Evolutionary conservation across 768 basidiomycete genomes (phyloP).

Genomic region (Leccinellum luteum): DNA sequence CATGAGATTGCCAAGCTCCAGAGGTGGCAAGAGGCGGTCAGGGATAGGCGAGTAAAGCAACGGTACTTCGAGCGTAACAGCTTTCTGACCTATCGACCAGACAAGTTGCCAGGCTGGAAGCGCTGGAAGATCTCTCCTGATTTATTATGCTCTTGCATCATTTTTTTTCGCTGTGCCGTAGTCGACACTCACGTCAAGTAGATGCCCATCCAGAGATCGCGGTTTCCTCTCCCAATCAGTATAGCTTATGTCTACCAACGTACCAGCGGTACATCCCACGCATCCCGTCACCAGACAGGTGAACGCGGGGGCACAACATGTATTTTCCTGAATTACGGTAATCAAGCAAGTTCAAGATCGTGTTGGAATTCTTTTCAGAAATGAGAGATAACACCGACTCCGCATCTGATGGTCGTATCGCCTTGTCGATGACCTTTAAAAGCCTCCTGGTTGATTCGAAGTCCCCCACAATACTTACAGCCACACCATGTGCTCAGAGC

Average conservation of each 20-base stretch:
- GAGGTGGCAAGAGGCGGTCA: slow-evolving; percentile 92
- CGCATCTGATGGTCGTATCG: neutral
- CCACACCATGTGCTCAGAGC: neutral
- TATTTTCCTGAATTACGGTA: neutral
- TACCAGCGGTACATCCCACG: neutral
- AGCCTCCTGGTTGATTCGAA: neutral
- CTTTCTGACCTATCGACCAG: slow-evolving; percentile 23
- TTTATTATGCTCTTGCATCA: neutral
- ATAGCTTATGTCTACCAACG: neutral
- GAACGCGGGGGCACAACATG: neutral
- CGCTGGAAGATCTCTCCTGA: slow-evolving; percentile 37
- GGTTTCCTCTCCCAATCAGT: neutral
- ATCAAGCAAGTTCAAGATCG: neutral
- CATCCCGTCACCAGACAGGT: neutral
- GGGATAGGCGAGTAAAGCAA: slow-evolving; percentile 61
- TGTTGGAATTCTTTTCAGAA: neutral
- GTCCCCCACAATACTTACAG: neutral
- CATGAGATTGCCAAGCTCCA: slow-evolving; percentile 91
- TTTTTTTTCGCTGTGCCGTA: slow-evolving; percentile 8
- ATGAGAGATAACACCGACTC: neutral
- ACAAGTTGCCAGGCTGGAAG: slow-evolving; percentile 52
- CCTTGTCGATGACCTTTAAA: neutral
- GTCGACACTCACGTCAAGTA: slow-evolving; percentile 1
- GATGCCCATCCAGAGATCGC: neutral
- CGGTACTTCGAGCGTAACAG: neutral